Conservation (phyloP, 345 rosid genomes). For the Boechera stricta region DNA sequence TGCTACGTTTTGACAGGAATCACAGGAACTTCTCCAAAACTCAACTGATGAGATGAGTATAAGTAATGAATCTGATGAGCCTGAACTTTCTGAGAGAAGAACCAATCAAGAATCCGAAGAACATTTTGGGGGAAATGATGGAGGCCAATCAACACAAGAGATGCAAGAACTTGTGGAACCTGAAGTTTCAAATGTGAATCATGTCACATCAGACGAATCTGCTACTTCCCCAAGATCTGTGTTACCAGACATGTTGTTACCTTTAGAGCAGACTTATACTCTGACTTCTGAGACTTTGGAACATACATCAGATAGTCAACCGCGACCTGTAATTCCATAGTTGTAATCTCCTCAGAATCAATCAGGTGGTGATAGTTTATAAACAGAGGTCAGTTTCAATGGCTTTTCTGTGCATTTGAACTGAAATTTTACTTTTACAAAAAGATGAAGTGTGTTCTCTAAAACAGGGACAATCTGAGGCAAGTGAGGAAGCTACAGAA, state of each 20-base stretch:
- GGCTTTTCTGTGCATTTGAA: neutral
- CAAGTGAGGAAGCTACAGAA: neutral
- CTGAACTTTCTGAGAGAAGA: conserved; percentile 38
- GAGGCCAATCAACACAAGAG: conserved; percentile 27
- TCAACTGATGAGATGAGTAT: conserved; percentile 38
- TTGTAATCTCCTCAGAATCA: conserved; percentile 25
- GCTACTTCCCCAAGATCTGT: conserved; percentile 59
- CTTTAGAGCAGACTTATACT: conserved; percentile 25
- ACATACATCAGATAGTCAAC: conserved; percentile 31
- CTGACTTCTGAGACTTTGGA: conserved; percentile 42
- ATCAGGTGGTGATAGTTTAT: conserved; percentile 18
- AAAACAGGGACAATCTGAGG: conserved; percentile 2
- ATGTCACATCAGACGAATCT: conserved; percentile 36
- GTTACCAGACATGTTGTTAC: conserved; percentile 41
- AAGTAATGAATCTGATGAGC: conserved; percentile 15
- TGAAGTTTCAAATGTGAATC: conserved; percentile 38
- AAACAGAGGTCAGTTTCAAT: conserved; percentile 28
- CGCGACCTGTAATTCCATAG: neutral
- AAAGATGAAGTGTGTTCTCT: neutral
- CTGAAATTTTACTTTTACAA: neutral
- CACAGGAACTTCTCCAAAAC: conserved; percentile 36
- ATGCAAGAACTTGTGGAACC: conserved; percentile 33
- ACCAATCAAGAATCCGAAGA: conserved; percentile 33
- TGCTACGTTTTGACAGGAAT: conserved; percentile 42
- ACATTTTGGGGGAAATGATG: conserved; percentile 10